Evolutionary conservation across 768 basidiomycete genomes (phyloP), one percentile per base, ranked within the genome.

Genomic region (Lactarius indigo): DNA sequence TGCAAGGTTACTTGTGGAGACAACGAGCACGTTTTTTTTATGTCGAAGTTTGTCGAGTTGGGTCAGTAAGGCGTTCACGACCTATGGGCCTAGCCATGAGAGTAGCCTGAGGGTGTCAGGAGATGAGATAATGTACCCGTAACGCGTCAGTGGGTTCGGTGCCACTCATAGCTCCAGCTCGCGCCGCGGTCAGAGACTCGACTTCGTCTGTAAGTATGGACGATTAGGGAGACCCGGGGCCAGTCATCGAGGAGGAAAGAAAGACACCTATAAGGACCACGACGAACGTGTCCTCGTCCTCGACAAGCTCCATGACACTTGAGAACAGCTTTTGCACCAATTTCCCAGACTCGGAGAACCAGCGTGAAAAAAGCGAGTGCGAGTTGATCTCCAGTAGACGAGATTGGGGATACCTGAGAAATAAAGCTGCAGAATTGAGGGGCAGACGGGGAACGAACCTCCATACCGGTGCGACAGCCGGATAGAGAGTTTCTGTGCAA

Each of bases 331-430:
- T 86, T 73, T 98, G 96, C 1, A 99, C 97, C 33, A 99, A 86
- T 76, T 99, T 99, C 18, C 97, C 97, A 0, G 95, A 97, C 75
- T 99, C 97, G 0, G 96, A 98, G 78, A 98, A 99, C 96, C 97
- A 99, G 72, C 95, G 92, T 18, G 94, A 96, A 76, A 99, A 98
- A 18, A 99, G 83, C 2, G 96, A 98, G 78, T 98, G 97, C 0
- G 97, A 96, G 75, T 98, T 98, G 73, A 99, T 97, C 76, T 99
- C 97, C 55, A 99, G 84, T 13, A 99, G 81, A 56, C 94, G 91
- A 41, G 93, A 85, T 76, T 91, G 84, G 0, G 90, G 81, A 75
- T 97, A 99, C 31, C 95, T 96, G 71, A 26, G 55, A 37, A 57
- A 42, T 52, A 30, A 23, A 55, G 41, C 15, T 28, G 17, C 52